Evolutionary conservation across 495 filamentous ascomycete species (phyloP), one percentile per base, ranked within the genome.

Genomic region (Lophium mytilinum): DNA sequence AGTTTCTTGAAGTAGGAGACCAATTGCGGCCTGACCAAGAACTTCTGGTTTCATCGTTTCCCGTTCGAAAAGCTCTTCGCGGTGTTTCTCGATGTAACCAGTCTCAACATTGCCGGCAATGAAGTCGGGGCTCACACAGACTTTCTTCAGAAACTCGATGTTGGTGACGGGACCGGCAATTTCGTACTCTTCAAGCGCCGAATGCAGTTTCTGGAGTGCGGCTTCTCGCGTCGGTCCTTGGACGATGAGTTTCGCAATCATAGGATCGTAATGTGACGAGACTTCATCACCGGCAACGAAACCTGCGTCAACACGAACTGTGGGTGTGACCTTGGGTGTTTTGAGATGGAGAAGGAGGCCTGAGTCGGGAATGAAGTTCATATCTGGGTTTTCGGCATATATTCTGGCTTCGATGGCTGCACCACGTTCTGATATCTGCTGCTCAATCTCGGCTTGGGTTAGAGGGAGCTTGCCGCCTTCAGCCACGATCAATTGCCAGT

Each of bases 201-300:
- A 72, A 37, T 83, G 81, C 33, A 97, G 75, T 65, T 89, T 95
- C 58, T 87, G 82, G 53, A 97, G 82, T 15, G 93, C 89, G 17
- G 86, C 85, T 68, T 87, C 80, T 33, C 93, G 80, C 53, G 84
- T 83, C 41, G 77, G 78, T 15, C 88, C 94, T 24, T 83, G 78
- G n/a, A 96, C 90, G 58, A 99, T 97, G 53, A 99, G 78, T 69
- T 99, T 99, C 41, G 94, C 86, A 58, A 99, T 96, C 93, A 99
- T 97, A 5, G 93, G 92, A 62, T 99, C 93, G 71, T 97, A 99
- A 52, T 93, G 84, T n/a, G 90, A 86, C 0, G 90, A 94, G 0
- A 99, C 84, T 58, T 91, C 87, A 66, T 97, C 92, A 15, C 94
- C 94, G 60, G 87, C 77, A 11, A 89, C 79, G 65, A 97, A 97